Conservation (phyloP, 192 early-diverging fungal species). For the Martensiomyces pterosporus region DNA sequence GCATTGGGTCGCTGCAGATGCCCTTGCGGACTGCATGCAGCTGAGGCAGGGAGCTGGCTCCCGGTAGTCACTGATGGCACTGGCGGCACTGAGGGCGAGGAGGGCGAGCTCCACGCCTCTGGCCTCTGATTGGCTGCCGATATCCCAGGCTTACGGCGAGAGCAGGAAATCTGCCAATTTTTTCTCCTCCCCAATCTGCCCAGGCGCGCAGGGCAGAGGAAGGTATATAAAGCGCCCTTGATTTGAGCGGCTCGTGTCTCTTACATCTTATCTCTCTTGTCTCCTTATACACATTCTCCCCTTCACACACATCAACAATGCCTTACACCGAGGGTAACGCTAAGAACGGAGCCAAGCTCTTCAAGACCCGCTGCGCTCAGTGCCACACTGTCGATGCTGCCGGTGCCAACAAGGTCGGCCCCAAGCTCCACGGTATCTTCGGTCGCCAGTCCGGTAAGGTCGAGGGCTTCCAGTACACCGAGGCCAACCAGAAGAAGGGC, state of each 20-base stretch:
- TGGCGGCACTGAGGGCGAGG: too few relatives aligned
- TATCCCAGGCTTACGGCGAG: too few relatives aligned
- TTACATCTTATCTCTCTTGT: not conserved
- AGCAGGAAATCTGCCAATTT: too few relatives aligned
- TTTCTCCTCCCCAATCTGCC: too few relatives aligned
- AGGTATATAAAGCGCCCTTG: not conserved
- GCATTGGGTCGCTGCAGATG: too few relatives aligned
- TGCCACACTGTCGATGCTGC: constrained; percentile 89
- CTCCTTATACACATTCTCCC: not conserved
- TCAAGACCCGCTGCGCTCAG: constrained; percentile 99
- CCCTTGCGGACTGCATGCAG: too few relatives aligned
- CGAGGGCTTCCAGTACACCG: constrained; percentile 87
- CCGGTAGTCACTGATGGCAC: too few relatives aligned
- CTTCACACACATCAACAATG: constrained; percentile 9
- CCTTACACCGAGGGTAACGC: constrained; percentile 34
- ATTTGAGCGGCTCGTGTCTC: not conserved
- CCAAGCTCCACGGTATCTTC: constrained; percentile 92
- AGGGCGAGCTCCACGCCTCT: too few relatives aligned
- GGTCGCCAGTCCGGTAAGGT: constrained; percentile 84
- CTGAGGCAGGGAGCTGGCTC: too few relatives aligned
- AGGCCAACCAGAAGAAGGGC: constrained; percentile 82
- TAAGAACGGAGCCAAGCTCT: constrained; percentile 57
- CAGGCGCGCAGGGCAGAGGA: too few relatives aligned
- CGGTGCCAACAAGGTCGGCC: constrained; percentile 88
- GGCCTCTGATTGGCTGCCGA: too few relatives aligned